A percentile compares a stretch with the other conserved stretches of the same genome.
These are phyloP conservation scores for Starmerella cellae DNA, from an alignment of 805 yeast genomes.

Conservation along the genomic window DNA sequence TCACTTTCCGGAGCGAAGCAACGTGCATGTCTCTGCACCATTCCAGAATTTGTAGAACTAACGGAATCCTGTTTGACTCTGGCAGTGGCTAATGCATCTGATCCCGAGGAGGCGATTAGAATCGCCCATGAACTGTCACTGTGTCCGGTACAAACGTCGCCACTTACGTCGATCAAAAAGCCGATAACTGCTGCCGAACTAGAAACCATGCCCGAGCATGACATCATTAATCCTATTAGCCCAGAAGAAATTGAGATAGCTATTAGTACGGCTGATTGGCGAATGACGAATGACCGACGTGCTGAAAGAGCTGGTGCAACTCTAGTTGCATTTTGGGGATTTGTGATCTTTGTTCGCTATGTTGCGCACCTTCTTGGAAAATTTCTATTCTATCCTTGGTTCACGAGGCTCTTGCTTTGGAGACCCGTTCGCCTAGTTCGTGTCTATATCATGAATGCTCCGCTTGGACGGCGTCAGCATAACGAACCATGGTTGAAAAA, in stretches of 20 bases:
- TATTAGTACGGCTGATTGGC: constrained; percentile 12
- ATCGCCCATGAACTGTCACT: constrained; percentile 3
- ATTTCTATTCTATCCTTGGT: not conserved
- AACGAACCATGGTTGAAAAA: constrained; percentile 3
- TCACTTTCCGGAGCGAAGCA: not conserved
- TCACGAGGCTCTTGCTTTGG: not conserved
- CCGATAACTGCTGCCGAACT: not conserved
- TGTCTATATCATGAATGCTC: constrained; percentile 6
- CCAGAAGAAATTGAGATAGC: constrained; percentile 7
- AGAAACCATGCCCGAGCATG: not conserved
- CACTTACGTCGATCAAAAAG: not conserved
- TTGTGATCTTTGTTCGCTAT: constrained; percentile 3
- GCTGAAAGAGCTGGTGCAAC: constrained; percentile 11
- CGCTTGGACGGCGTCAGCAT: constrained; percentile 6
- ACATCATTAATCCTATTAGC: constrained; percentile 6
- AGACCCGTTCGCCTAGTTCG: constrained; percentile 3
- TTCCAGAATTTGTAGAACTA: constrained; percentile 11
- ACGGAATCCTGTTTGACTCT: constrained; percentile 8
- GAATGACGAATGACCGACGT: constrained; percentile 7
- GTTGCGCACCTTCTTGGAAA: not conserved
- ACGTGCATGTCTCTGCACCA: constrained; percentile 7
- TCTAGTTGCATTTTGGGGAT: constrained; percentile 11
- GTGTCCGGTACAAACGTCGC: not conserved
- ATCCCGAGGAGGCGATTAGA: constrained; percentile 7
- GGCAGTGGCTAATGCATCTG: constrained; percentile 10